Evolutionary conservation across 371 early-diverging fungal genomes (phyloP).

Genomic region (Mortierella sp.): DNA sequence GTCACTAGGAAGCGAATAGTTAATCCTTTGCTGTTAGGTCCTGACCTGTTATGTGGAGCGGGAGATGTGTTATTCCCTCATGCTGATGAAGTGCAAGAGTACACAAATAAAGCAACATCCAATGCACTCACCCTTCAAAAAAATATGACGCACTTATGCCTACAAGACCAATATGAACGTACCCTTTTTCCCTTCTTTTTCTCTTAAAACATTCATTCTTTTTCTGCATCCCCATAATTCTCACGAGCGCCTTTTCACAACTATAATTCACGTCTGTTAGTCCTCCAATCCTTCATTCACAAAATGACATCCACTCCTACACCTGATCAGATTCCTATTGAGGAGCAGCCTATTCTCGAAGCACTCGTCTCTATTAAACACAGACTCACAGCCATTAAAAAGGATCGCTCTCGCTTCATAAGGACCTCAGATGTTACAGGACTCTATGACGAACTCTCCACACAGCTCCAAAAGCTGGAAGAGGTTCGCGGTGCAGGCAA

Average conservation of each 20-base stretch:
- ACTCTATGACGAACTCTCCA: slow-evolving; percentile 73
- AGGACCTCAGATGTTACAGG: slow-evolving; percentile 69
- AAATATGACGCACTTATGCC: no score
- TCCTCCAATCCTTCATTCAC: background rate
- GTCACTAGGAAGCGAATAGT: no score
- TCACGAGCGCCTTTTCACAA: background rate
- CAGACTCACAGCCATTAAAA: slow-evolving; percentile 78
- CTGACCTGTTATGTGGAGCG: background rate
- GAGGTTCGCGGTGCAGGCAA: slow-evolving; percentile 58
- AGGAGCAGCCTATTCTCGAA: slow-evolving; percentile 77
- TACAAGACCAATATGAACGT: no score
- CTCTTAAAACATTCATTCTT: background rate
- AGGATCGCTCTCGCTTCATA: slow-evolving; percentile 76
- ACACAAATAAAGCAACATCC: no score
- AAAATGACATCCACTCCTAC: slow-evolving; percentile 54
- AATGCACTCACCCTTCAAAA: no score
- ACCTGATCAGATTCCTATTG: slow-evolving; percentile 55
- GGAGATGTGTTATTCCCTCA: background rate
- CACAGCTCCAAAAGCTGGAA: slow-evolving; percentile 66
- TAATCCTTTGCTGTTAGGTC: no score
- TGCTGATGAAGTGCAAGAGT: no score
- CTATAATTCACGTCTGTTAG: background rate
- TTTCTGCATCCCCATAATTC: background rate
- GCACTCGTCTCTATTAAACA: slow-evolving; percentile 77
- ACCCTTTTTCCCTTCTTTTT: no score